Evolutionary conservation across 176 grass and related monocot genomes (phyloP).

Genomic region (Oryza meyeriana): DNA sequence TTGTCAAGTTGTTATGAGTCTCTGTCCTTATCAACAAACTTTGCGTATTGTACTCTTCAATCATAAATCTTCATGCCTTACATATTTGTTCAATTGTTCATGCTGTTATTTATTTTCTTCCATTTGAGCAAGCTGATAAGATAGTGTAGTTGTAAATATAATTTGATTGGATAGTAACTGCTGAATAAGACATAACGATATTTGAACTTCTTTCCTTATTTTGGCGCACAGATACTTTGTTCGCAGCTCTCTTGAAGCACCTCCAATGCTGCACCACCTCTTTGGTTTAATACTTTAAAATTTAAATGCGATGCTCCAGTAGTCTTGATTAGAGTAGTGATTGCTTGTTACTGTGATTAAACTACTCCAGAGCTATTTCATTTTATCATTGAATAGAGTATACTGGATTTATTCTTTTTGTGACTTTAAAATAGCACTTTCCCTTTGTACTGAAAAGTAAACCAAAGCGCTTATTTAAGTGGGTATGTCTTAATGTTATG

Average conservation of each 20-base stretch:
- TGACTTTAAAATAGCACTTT: neutral
- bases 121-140: neutral
- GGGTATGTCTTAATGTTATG: conserved; percentile 14
- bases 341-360: neutral
- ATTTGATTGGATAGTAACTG: conserved; percentile 14
- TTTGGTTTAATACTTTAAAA: neutral
- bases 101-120: conserved; percentile 14
- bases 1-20: neutral
- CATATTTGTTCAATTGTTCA: neutral
- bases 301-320: neutral
- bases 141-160: conserved; percentile 3
- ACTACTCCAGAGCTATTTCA: neutral
- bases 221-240: neutral
- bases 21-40: neutral
- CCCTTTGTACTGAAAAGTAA: neutral
- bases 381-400: neutral
- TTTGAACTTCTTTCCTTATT: neutral
- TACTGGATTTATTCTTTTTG: neutral
- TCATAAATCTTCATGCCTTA: neutral
- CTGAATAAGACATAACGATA: neutral
- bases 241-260: neutral
- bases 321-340: neutral
- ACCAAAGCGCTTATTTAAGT: conserved; percentile 3
- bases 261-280: neutral
- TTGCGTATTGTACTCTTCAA: neutral